phyloP scores from a whole-genome alignment of 495 filamentous ascomycete species.

The Trypethelium eluteriae region DNA sequence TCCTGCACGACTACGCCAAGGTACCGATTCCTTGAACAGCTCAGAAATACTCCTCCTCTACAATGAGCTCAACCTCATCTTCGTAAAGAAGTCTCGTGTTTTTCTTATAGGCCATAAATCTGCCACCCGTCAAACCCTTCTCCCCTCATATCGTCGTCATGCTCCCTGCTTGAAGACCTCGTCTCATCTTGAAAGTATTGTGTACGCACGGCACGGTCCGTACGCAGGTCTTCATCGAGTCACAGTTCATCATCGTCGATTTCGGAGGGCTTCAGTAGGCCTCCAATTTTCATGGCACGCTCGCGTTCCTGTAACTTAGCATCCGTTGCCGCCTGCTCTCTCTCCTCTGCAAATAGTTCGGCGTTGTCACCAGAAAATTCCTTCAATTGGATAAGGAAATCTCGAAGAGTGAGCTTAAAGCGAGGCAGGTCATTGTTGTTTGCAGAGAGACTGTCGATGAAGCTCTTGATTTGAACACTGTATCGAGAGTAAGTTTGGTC shows the following conservation, averaged over 20 bases:
- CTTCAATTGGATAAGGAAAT: conserved; percentile 94
- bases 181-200: neutral
- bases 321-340: conserved; percentile 73
- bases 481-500: neutral
- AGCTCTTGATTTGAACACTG: conserved; percentile 77
- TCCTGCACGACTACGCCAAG: neutral
- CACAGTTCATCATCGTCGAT: conserved; percentile 93
- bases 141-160: conserved; percentile 18
- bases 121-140: conserved; percentile 28
- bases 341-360: conserved; percentile 90
- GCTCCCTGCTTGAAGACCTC: neutral
- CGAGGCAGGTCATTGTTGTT: conserved; percentile 72
- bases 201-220: conserved; percentile 23
- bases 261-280: conserved; percentile 85
- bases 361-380: conserved; percentile 89
- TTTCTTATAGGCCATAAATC: conserved; percentile 21
- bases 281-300: conserved; percentile 83
- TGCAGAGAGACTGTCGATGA: conserved; percentile 79
- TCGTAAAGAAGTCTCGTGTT: neutral
- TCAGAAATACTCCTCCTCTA: neutral
- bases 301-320: conserved; percentile 60
- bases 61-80: neutral
- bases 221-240: conserved; percentile 45
- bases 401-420: conserved; percentile 89
- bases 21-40: neutral